Evolutionary conservation across 352 stramenopile species (phyloP).

Genomic region (Phytophthora nicotianae): DNA sequence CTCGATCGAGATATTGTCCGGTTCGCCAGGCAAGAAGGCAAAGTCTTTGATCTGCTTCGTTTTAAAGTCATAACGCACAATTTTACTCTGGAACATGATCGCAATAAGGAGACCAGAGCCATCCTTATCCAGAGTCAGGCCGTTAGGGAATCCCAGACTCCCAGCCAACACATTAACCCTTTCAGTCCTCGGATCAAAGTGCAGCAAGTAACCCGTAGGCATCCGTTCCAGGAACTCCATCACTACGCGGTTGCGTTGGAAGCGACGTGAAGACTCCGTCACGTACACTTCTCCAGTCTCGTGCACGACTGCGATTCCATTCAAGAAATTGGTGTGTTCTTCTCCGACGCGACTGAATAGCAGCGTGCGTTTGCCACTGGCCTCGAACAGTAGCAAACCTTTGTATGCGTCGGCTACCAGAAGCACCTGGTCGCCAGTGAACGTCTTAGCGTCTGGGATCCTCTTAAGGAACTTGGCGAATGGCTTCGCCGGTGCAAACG

Average conservation of each 20-base stretch:
- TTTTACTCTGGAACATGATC: constrained; percentile 62
- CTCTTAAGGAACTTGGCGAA: constrained; percentile 50
- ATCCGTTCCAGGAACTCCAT: constrained; percentile 56
- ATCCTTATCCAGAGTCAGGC: constrained; percentile 49
- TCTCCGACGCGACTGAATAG: constrained; percentile 57
- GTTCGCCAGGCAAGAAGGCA: constrained; percentile 58
- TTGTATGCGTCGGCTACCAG: constrained; percentile 69
- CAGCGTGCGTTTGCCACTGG: constrained; percentile 50
- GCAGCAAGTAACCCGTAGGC: constrained; percentile 54
- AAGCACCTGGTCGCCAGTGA: constrained; percentile 55
- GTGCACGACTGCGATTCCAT: constrained; percentile 46
- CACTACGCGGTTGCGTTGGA: constrained; percentile 47
- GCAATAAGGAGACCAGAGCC: constrained; percentile 47
- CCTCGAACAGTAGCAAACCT: constrained; percentile 62
- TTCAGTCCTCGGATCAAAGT: constrained; percentile 43
- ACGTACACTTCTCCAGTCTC: constrained; percentile 57
- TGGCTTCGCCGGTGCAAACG: constrained; percentile 43
- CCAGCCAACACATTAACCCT: constrained; percentile 35
- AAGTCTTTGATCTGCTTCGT: constrained; percentile 58
- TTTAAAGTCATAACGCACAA: constrained; percentile 53
- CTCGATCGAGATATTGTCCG: constrained; percentile 57
- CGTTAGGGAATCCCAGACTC: constrained; percentile 53
- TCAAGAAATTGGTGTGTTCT: constrained; percentile 51
- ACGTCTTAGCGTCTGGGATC: constrained; percentile 49
- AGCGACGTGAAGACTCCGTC: constrained; percentile 59